These are phyloP conservation scores for Musa itinerans DNA, from an alignment of 176 grass and related monocot genomes.

Conservation along the genomic window DNA sequence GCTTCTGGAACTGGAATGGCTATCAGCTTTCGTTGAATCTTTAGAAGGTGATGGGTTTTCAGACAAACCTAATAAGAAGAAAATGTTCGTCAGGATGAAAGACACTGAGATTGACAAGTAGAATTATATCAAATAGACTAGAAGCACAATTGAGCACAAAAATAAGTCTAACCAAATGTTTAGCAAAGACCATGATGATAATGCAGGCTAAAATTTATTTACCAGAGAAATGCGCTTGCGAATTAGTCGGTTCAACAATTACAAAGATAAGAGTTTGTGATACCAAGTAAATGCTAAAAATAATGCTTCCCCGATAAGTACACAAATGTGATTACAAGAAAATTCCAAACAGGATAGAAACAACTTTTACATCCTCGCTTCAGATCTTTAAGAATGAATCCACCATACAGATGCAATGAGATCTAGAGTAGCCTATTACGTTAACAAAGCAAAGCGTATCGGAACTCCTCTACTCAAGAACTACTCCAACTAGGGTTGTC, in stretches of 20 bases:
- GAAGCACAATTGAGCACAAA: too few species aligned
- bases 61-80: constrained; percentile 18
- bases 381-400: not conserved
- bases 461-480: too few species aligned
- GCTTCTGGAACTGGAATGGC: constrained; percentile 6
- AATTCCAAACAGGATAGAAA: not conserved
- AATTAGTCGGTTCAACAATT: too few species aligned
- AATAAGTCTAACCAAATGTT: too few species aligned
- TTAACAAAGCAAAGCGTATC: too few species aligned
- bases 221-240: not conserved
- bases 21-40: not conserved
- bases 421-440: too few species aligned
- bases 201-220: too few species aligned
- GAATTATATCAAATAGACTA: not conserved
- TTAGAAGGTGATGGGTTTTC: constrained; percentile 8
- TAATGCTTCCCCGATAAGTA: not conserved
- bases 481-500: not conserved
- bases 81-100: not conserved
- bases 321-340: too few species aligned
- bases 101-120: not conserved
- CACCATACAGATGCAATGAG: too few species aligned
- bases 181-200: too few species aligned
- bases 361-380: not conserved
- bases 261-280: too few species aligned
- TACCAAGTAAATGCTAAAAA: not conserved